phyloP scores from a whole-genome alignment of 2,329 filamentous ascomycete species.

The Pyrenochaeta sp. region DNA sequence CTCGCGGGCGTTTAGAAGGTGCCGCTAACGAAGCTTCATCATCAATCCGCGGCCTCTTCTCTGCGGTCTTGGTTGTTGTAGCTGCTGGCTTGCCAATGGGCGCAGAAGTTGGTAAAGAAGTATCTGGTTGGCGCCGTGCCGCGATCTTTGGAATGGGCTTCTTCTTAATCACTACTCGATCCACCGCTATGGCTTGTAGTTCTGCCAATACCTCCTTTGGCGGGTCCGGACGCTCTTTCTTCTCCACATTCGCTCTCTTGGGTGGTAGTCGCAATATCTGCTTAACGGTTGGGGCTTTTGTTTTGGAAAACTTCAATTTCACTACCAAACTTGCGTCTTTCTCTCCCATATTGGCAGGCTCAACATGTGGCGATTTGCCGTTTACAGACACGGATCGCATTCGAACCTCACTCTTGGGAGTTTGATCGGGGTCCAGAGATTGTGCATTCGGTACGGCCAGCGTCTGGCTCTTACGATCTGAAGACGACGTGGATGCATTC shows the following conservation, averaged over 20 bases:
- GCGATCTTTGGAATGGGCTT: slow-evolving; percentile 39
- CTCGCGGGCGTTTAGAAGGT: slow-evolving; percentile 44
- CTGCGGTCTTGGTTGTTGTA: slow-evolving; percentile 26
- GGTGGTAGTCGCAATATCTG: slow-evolving; percentile 44
- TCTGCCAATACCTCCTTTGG: slow-evolving; percentile 26
- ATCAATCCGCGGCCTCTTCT: slow-evolving; percentile 47
- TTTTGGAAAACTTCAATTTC: slow-evolving; percentile 61
- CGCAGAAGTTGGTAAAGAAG: slow-evolving; percentile 18
- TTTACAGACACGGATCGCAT: slow-evolving; percentile 37
- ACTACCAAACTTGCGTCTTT: slow-evolving; percentile 50
- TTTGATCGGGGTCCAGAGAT: slow-evolving; percentile 27
- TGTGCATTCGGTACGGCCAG: slow-evolving; percentile 29
- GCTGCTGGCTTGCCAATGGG: slow-evolving; percentile 18
- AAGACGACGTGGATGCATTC: slow-evolving; percentile 45
- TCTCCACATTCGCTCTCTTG: slow-evolving; percentile 28
- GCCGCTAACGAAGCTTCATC: slow-evolving; percentile 36
- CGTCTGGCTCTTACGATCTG: slow-evolving; percentile 40
- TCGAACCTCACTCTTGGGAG: slow-evolving; percentile 30
- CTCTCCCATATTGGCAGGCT: slow-evolving; percentile 19
- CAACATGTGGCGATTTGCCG: slow-evolving; percentile 33
- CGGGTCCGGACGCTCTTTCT: slow-evolving; percentile 37
- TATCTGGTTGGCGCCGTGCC: slow-evolving; percentile 31
- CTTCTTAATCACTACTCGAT: slow-evolving; percentile 28
- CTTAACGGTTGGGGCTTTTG: slow-evolving; percentile 58
- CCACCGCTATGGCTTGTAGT: slow-evolving; percentile 28